A percentile compares a stretch with the other conserved stretches of the same genome.
Conservation (phyloP, 345 rosid genomes). For the Microcos paniculata region DNA sequence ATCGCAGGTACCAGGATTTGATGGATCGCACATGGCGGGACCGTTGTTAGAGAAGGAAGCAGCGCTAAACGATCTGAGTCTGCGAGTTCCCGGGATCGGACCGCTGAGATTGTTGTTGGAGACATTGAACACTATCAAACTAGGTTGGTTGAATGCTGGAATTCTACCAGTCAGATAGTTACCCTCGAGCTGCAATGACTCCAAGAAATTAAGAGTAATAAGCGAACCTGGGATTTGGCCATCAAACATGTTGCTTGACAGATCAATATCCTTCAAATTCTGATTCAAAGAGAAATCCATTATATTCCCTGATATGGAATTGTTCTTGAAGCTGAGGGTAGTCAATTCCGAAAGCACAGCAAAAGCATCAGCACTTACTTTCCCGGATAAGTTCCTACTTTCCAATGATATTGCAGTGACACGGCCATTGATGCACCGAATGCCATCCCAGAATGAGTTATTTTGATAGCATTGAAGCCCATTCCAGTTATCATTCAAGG, state of each 20-base stretch:
- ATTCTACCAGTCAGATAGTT: slow-evolving; percentile 44
- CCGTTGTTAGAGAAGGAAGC: slow-evolving; percentile 25
- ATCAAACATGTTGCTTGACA: slow-evolving; percentile 37
- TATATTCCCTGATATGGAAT: slow-evolving; percentile 34
- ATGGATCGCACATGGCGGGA: slow-evolving; percentile 31
- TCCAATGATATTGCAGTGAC: slow-evolving; percentile 36
- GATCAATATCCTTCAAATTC: slow-evolving; percentile 34
- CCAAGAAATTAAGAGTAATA: slow-evolving; percentile 21
- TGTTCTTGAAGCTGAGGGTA: slow-evolving; percentile 40
- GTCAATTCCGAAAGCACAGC: slow-evolving; percentile 32
- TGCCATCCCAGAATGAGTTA: slow-evolving; percentile 40
- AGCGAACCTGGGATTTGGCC: slow-evolving; percentile 36
- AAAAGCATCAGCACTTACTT: slow-evolving; percentile 22
- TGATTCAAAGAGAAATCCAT: slow-evolving; percentile 44
- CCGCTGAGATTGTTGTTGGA: slow-evolving; percentile 48
- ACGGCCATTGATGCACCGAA: slow-evolving; percentile 29
- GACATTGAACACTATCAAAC: slow-evolving; percentile 36
- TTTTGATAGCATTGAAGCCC: slow-evolving; percentile 35
- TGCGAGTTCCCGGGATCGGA: slow-evolving; percentile 31
- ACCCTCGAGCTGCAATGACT: slow-evolving; percentile 42
- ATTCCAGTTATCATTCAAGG: slow-evolving; percentile 44
- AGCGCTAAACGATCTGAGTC: slow-evolving; percentile 26
- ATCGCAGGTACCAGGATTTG: slow-evolving; percentile 18
- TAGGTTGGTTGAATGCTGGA: slow-evolving; percentile 34
- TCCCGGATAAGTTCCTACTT: slow-evolving; percentile 33